A percentile compares a stretch with the other conserved stretches of the same genome.
These are phyloP conservation scores for Aureobasidium subglaciale DNA, from an alignment of 2,329 filamentous ascomycete species.

Conservation along the genomic window DNA sequence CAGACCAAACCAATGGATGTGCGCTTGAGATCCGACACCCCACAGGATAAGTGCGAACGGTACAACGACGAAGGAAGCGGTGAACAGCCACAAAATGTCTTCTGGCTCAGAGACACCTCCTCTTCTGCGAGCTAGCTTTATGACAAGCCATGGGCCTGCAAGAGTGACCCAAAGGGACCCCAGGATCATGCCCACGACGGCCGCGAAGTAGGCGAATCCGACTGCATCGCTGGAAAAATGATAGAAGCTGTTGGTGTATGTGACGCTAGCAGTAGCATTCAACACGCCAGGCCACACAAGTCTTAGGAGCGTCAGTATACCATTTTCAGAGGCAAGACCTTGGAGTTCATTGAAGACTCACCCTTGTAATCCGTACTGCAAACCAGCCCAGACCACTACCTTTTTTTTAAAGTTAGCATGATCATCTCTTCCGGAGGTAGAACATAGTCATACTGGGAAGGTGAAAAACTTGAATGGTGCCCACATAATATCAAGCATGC, in stretches of 20 bases:
- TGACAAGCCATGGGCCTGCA: constrained; percentile 23
- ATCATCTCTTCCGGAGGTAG: too few species aligned
- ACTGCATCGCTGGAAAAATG: constrained; percentile 29
- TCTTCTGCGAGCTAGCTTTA: constrained; percentile 36
- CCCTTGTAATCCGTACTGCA: constrained; percentile 16
- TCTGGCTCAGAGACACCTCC: constrained; percentile 37
- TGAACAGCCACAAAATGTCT: constrained; percentile 35
- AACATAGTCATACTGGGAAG: too few species aligned
- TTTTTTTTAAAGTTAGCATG: too few species aligned
- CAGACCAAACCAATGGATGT: constrained; percentile 18
- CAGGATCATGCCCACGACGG: constrained; percentile 25
- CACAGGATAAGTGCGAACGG: constrained; percentile 10
- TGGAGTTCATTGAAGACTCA: too few species aligned
- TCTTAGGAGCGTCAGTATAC: too few species aligned
- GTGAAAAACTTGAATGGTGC: constrained; percentile 18
- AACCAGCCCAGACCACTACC: constrained; percentile 16
- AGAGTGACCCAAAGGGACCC: constrained; percentile 30
- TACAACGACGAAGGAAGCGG: constrained; percentile 11
- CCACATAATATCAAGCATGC: constrained; percentile 33
- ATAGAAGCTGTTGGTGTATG: constrained; percentile 27
- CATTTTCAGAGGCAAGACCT: too few species aligned
- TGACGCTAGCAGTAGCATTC: constrained; percentile 16
- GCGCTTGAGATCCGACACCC: background rate
- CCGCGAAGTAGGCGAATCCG: constrained; percentile 28
- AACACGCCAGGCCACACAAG: constrained; percentile 17